Percentiles rank a stretch among this genome's conserved stretches.
These are phyloP conservation scores for Dryas alaskensis DNA, from an alignment of 306 rosid species.

Conservation along the genomic window DNA sequence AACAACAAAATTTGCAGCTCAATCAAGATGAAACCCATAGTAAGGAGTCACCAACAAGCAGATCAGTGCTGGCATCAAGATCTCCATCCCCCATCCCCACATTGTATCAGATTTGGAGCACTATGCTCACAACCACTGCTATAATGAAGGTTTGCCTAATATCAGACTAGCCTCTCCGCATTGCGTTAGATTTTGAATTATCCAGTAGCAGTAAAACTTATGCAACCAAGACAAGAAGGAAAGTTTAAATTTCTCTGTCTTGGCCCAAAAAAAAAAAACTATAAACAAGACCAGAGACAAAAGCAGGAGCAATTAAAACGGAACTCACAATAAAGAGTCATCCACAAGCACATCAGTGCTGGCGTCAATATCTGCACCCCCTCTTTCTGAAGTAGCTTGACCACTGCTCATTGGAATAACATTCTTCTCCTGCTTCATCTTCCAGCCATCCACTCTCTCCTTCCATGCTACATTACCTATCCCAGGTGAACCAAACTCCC, in stretches of 20 bases:
- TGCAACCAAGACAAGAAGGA: conserved; percentile 2
- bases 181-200: neutral
- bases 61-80: conserved; percentile 81
- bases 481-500: conserved; percentile 56
- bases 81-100: conserved; percentile 51
- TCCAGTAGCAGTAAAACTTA: neutral
- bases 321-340: conserved; percentile 77
- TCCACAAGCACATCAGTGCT: conserved; percentile 84
- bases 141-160: neutral
- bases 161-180: conserved; percentile 5
- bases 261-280: neutral
- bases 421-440: conserved; percentile 93
- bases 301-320: neutral
- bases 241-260: neutral
- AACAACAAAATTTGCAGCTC: neutral
- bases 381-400: conserved; percentile 92
- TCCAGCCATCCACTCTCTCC: conserved; percentile 99
- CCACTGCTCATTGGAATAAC: conserved; percentile 82
- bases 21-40: conserved; percentile 29
- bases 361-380: conserved; percentile 91
- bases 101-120: neutral
- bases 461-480: conserved; percentile 97
- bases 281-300: conserved; percentile 17
- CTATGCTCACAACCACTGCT: neutral
- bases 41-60: conserved; percentile 67